Evolutionary conservation across 352 stramenopile genomes (phyloP), one percentile per base, ranked within the genome.

Genomic region (Pythium grandisporangium): DNA sequence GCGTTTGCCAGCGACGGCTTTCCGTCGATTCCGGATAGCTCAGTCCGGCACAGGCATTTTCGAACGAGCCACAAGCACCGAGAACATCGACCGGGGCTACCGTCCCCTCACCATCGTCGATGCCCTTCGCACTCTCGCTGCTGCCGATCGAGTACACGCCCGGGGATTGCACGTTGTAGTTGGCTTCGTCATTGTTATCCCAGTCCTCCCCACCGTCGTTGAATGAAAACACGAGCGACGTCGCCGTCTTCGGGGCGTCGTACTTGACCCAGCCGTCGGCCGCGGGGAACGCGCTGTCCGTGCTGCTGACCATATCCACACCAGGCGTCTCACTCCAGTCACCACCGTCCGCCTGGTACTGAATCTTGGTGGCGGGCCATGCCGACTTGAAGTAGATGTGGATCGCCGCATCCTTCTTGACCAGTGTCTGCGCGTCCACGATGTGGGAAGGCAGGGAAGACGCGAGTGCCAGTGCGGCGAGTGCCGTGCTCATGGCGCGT

Each of bases 81-180:
- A 26, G 16, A n/a, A n/a, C n/a, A n/a, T n/a, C n/a, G n/a, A n/a
- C n/a, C n/a, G n/a, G n/a, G n/a, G n/a, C n/a, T n/a, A n/a, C n/a
- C n/a, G n/a, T n/a, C n/a, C n/a, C n/a, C n/a, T n/a, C n/a, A n/a
- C n/a, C n/a, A n/a, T n/a, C 32, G 25, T 70, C 73, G 51, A 53
- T 68, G 42, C 73, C 66, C 66, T 61, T 75, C 11, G 51, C 34
- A 4, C 55, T 53, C 16, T 58, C 50, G 38, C 63, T 55, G 36
- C 73, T 55, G 32, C 70, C 70, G 42, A 75, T 72, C 0, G 53
- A 51, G 62, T 57, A 44, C 57, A 76, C 21, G 37, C 67, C 67
- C 4, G 61, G 48, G 6, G 48, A 54, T 0, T 30, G 42, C 21
- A 71, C 37, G 41, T 74, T 71, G 53, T 66, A 75, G 51, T 75